phyloP scores from a whole-genome alignment of 2,329 filamentous ascomycete genomes.

The Neofusicoccum sp. region DNA sequence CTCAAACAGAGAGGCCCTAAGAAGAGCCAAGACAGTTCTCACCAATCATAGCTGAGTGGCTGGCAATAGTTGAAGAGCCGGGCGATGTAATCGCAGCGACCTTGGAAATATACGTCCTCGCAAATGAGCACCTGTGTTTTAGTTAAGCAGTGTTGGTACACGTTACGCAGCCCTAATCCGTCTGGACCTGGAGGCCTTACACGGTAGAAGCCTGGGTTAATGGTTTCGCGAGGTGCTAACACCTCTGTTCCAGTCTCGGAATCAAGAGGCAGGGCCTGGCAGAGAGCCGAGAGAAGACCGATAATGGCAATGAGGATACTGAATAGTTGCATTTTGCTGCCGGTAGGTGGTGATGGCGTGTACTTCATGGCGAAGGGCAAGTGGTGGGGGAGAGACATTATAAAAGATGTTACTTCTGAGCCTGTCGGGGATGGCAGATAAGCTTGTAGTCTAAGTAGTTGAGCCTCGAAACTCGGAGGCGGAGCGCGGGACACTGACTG shows the following conservation, averaged over 20 bases:
- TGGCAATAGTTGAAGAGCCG: slow-evolving; percentile 1
- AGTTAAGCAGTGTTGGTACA: neutral
- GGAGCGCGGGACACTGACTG: too few species aligned
- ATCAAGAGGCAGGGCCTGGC: too few species aligned
- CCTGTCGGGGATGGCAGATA: too few species aligned
- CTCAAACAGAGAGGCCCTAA: neutral
- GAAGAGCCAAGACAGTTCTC: neutral
- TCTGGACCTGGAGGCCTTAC: neutral
- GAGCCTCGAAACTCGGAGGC: too few species aligned
- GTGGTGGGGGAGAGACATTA: too few species aligned
- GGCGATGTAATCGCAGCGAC: neutral
- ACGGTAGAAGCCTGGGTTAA: neutral
- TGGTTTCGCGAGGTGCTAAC: neutral
- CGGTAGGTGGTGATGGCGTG: too few species aligned
- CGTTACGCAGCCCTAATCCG: too few species aligned
- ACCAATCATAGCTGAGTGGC: neutral
- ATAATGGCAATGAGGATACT: too few species aligned
- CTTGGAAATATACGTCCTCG: slow-evolving; percentile 7
- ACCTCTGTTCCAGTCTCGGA: neutral
- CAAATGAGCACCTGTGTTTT: slow-evolving; percentile 1
- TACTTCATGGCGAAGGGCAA: too few species aligned
- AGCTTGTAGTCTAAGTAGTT: too few species aligned
- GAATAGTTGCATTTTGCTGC: too few species aligned
- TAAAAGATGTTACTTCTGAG: too few species aligned
- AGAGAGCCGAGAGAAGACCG: neutral